Evolutionary conservation across 1,284 basidiomycete species (phyloP).

Genomic region (Ganoderma lingzhi): DNA sequence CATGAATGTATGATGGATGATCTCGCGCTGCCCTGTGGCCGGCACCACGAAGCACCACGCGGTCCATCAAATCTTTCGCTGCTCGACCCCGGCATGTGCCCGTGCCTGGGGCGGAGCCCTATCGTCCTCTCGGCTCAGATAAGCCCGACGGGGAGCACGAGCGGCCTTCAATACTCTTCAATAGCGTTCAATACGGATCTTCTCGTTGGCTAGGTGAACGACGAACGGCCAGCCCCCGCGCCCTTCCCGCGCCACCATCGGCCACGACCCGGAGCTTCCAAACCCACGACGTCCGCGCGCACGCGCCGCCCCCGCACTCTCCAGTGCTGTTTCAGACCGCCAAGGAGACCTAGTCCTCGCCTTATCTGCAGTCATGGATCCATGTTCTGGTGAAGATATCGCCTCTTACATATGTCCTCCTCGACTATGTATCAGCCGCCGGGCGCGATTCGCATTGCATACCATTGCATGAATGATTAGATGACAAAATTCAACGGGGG

Average conservation of each 20-base stretch:
- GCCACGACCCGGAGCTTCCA: neutral
- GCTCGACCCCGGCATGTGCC: neutral
- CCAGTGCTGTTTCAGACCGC: neutral
- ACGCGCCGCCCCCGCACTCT: neutral
- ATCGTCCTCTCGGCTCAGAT: conserved; percentile 11
- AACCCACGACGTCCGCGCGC: neutral
- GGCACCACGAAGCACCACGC: conserved; percentile 20
- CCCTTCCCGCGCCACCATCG: neutral
- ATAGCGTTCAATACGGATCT: neutral
- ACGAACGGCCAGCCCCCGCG: neutral
- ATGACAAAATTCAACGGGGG: neutral
- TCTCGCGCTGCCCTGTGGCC: conserved; percentile 13
- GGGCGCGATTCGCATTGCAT: neutral
- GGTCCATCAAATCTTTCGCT: conserved; percentile 24
- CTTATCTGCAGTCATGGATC: neutral
- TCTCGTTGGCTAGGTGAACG: neutral
- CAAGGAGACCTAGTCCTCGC: neutral
- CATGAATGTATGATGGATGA: neutral
- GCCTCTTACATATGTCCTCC: neutral
- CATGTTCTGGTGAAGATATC: conserved; percentile 3
- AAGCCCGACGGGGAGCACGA: neutral
- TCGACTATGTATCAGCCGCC: neutral
- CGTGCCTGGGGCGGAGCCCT: conserved; percentile 15
- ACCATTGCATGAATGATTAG: neutral
- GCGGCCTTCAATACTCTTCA: neutral